Percentiles rank a stretch among this genome's conserved stretches.
phyloP scores from a whole-genome alignment of 1,284 basidiomycete genomes.

The Apiotrichum gamsii region DNA sequence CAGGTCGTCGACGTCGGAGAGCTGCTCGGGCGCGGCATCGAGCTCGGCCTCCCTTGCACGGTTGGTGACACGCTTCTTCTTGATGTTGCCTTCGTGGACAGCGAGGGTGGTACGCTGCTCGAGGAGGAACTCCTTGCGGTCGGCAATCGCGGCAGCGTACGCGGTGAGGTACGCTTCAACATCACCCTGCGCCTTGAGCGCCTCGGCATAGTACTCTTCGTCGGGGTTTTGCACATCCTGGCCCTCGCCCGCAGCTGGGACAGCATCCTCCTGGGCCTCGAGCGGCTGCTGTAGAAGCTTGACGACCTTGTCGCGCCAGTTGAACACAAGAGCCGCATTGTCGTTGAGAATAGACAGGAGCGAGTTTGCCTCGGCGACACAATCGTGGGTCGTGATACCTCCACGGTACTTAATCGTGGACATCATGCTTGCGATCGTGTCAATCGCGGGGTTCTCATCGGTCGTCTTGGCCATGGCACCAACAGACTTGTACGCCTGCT shows the following conservation, averaged over 20 bases:
- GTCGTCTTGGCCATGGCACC: constrained; percentile 13
- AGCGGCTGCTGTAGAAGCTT: constrained; percentile 30
- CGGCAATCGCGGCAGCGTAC: constrained; percentile 40
- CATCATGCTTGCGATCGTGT: constrained; percentile 24
- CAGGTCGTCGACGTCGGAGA: constrained; percentile 27
- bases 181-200: constrained; percentile 42
- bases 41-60: constrained; percentile 25
- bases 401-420: constrained; percentile 14
- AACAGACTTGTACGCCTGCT: constrained; percentile 23
- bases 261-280: constrained; percentile 23
- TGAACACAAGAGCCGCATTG: constrained; percentile 38
- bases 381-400: constrained; percentile 23
- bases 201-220: constrained; percentile 42
- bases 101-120: constrained; percentile 38
- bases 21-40: constrained; percentile 10
- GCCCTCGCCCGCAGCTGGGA: constrained; percentile 17
- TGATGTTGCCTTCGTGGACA: constrained; percentile 24
- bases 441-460: constrained; percentile 8
- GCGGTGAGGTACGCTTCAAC: constrained; percentile 42
- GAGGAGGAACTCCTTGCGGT: constrained; percentile 41
- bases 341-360: constrained; percentile 40
- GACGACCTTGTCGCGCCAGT: constrained; percentile 38
- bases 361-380: constrained; percentile 23
- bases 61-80: constrained; percentile 32
- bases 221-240: constrained; percentile 35